Percentiles rank a stretch among this genome's conserved stretches.
These are phyloP conservation scores for Naganishia cerealis DNA, from an alignment of 1,284 basidiomycete genomes.

Conservation along the genomic window DNA sequence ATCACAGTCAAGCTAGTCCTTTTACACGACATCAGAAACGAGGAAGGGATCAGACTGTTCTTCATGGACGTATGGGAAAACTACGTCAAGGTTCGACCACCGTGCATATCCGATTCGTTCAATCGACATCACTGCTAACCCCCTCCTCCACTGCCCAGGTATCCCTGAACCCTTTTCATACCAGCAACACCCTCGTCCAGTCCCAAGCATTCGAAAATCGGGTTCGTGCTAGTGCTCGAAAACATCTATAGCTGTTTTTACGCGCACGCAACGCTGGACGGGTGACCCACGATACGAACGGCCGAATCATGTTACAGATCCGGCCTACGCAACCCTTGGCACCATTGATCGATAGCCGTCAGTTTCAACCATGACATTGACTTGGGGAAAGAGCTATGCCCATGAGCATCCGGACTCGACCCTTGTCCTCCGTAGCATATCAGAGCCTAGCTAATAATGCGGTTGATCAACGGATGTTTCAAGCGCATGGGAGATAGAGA, in stretches of 20 bases:
- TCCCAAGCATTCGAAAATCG: constrained; percentile 76
- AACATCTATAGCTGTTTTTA: constrained; percentile 64
- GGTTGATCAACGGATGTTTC: too few species aligned
- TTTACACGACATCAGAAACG: constrained; percentile 89
- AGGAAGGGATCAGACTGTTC: constrained; percentile 87
- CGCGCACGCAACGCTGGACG: too few species aligned
- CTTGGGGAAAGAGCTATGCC: too few species aligned
- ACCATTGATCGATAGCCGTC: too few species aligned
- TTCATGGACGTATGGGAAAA: constrained; percentile 91
- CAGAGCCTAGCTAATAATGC: too few species aligned
- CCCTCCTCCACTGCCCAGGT: constrained; percentile 59
- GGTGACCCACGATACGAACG: too few species aligned
- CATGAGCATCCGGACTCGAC: too few species aligned
- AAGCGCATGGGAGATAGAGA: too few species aligned
- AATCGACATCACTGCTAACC: not conserved
- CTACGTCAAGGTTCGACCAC: constrained; percentile 76
- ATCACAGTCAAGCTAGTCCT: constrained; percentile 72
- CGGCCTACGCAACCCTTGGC: too few species aligned
- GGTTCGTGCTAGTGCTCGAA: constrained; percentile 81
- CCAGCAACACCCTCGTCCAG: constrained; percentile 76
- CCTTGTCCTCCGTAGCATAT: too few species aligned
- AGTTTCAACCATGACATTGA: too few species aligned
- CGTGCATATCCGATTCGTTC: not conserved
- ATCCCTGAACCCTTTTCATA: constrained; percentile 87
- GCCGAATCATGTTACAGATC: too few species aligned